These are phyloP conservation scores for Colletotrichum spinosum DNA, from an alignment of 2,329 filamentous ascomycete genomes.

Conservation along the genomic window DNA sequence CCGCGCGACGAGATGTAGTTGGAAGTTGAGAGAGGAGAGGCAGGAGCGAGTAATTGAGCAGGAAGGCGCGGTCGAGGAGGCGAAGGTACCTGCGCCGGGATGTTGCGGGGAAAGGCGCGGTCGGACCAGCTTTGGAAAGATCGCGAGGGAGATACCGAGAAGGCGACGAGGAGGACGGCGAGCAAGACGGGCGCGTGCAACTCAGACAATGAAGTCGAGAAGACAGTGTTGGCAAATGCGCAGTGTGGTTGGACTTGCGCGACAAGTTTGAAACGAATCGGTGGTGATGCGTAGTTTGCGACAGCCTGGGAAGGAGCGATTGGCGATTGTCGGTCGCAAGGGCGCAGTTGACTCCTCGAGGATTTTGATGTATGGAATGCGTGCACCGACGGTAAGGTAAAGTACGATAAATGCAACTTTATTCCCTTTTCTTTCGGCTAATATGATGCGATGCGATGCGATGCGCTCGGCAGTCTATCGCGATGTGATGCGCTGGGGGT, in stretches of 20 bases:
- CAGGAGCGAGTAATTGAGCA: background rate
- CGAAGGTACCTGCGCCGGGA: background rate
- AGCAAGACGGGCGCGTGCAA: no score
- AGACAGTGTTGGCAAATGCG: no score
- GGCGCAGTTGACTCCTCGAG: background rate
- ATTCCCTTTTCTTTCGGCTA: no score
- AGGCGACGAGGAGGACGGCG: background rate
- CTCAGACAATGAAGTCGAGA: no score
- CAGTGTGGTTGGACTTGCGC: no score
- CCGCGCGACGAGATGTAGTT: conserved; percentile 27
- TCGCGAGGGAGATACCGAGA: conserved; percentile 16
- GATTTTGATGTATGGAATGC: no score
- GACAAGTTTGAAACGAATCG: no score
- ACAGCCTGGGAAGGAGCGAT: conserved; percentile 8
- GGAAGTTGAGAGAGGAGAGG: background rate
- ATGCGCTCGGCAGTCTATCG: background rate
- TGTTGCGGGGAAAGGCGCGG: conserved; percentile 1
- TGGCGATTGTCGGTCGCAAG: conserved; percentile 8
- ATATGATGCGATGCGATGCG: conserved; percentile 16
- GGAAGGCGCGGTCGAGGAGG: conserved; percentile 7
- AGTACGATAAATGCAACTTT: no score
- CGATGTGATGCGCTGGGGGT: conserved; percentile 10
- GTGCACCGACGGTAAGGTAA: no score
- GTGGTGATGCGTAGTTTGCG: no score
- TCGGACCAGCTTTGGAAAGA: background rate